phyloP scores from a whole-genome alignment of 2,329 filamentous ascomycete genomes.

The Aspergillus ustus region DNA sequence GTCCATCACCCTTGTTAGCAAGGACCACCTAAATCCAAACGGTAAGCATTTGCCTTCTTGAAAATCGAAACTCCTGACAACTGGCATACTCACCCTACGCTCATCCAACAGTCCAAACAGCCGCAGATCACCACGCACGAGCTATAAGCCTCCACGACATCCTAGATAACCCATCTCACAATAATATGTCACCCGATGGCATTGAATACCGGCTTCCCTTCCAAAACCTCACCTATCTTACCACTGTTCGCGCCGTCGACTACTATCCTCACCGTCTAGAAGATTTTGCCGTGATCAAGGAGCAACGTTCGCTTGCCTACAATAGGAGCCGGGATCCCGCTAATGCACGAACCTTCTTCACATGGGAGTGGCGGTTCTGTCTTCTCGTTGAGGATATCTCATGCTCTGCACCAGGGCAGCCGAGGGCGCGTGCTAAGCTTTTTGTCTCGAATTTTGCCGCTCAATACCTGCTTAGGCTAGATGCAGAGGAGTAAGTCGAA shows the following conservation, averaged over 20 bases:
- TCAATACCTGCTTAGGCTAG: constrained; percentile 59
- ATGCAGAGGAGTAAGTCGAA: constrained; percentile 58
- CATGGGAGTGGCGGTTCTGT: constrained; percentile 85
- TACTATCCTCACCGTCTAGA: constrained; percentile 72
- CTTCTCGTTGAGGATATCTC: constrained; percentile 75
- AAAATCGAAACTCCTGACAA: not conserved
- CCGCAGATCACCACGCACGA: constrained; percentile 47
- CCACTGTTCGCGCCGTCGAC: constrained; percentile 77
- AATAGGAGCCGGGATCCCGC: constrained; percentile 26
- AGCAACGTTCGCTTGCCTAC: constrained; percentile 47
- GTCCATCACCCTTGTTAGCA: constrained; percentile 26
- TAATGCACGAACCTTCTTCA: constrained; percentile 27
- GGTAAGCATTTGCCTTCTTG: constrained; percentile 38
- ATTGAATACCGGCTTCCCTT: constrained; percentile 67
- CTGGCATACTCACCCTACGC: constrained; percentile 3
- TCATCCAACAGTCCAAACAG: constrained; percentile 51
- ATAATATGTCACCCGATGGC: constrained; percentile 52
- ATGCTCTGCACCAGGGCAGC: constrained; percentile 36
- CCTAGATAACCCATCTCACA: constrained; percentile 50
- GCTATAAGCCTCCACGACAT: constrained; percentile 53
- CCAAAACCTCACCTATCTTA: constrained; percentile 71
- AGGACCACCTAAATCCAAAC: constrained; percentile 46
- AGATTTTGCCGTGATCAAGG: constrained; percentile 66
- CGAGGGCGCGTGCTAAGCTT: constrained; percentile 64
- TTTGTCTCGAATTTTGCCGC: constrained; percentile 67